Percentiles rank a stretch among this genome's conserved stretches.
phyloP scores from a whole-genome alignment of 345 rosid genomes.

The Litchi chinensis region DNA sequence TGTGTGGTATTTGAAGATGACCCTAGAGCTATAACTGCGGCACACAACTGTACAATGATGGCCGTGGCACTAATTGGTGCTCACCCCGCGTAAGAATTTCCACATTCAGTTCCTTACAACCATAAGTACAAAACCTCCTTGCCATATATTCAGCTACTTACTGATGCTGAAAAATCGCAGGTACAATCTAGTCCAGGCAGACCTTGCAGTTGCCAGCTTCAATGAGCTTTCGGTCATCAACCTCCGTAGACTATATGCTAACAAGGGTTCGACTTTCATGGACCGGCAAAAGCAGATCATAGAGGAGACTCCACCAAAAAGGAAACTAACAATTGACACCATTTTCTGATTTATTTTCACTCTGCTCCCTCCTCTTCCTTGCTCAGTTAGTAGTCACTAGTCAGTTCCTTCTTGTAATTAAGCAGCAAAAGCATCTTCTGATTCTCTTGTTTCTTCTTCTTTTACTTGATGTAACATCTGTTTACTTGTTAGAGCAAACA shows the following conservation, averaged over 20 bases:
- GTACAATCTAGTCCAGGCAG: slow-evolving; percentile 94
- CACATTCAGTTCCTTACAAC: neutral
- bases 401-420: slow-evolving; percentile 13
- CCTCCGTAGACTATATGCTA: slow-evolving; percentile 82
- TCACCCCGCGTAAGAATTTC: slow-evolving; percentile 74
- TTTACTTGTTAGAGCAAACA: neutral
- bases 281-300: slow-evolving; percentile 78
- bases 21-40: slow-evolving; percentile 86
- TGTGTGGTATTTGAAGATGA: slow-evolving; percentile 96
- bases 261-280: slow-evolving; percentile 91
- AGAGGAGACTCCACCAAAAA: slow-evolving; percentile 71
- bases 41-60: slow-evolving; percentile 99
- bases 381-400: neutral
- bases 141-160: neutral
- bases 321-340: slow-evolving; percentile 87
- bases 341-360: slow-evolving; percentile 51
- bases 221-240: slow-evolving; percentile 92
- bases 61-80: slow-evolving; percentile 86
- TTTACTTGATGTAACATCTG: neutral
- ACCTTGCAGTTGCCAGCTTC: slow-evolving; percentile 77
- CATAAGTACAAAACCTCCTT: neutral
- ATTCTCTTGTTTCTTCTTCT: neutral
- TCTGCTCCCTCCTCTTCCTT: neutral
- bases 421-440: neutral
- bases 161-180: slow-evolving; percentile 39